These are phyloP conservation scores for Bacidia gigantensis DNA, from an alignment of 495 filamentous ascomycete species.

Conservation along the genomic window DNA sequence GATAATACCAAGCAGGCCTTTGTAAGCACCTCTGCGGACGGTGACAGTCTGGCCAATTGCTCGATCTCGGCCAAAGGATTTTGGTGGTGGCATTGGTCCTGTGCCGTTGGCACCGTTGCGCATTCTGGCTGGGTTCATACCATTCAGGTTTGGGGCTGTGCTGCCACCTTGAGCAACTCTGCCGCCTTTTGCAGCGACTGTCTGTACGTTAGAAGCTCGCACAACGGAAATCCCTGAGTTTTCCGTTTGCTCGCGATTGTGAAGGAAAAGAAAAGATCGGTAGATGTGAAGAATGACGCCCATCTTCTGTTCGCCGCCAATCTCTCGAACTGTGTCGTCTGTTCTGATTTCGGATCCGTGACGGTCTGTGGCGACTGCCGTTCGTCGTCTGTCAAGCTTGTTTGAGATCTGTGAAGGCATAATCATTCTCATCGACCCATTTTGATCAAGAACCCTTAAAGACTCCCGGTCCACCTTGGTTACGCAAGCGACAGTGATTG, in stretches of 20 bases:
- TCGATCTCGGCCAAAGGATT: conserved; percentile 65
- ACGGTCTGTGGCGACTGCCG: conserved; percentile 81
- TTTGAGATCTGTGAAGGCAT: conserved; percentile 85
- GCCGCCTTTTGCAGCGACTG: conserved; percentile 83
- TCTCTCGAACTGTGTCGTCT: conserved; percentile 86
- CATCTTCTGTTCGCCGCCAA: conserved; percentile 67
- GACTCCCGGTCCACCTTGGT: conserved; percentile 93
- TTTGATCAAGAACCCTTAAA: conserved; percentile 78
- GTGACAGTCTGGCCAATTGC: conserved; percentile 82
- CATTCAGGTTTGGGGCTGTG: conserved; percentile 58
- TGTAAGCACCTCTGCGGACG: conserved; percentile 70
- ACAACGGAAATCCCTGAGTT: conserved; percentile 85
- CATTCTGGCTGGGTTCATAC: conserved; percentile 88
- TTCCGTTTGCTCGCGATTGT: conserved; percentile 69
- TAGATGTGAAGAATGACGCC: conserved; percentile 88
- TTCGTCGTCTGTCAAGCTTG: conserved; percentile 62
- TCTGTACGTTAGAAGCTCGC: conserved; percentile 71
- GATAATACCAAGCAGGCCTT: conserved; percentile 87
- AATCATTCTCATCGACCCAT: conserved; percentile 64
- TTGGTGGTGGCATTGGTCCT: conserved; percentile 61
- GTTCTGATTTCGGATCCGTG: conserved; percentile 84
- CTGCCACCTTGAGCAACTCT: conserved; percentile 35
- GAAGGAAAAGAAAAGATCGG: conserved; percentile 74
- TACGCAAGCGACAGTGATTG: conserved; percentile 79
- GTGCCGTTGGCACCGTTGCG: conserved; percentile 36